Evolutionary conservation across 345 rosid genomes (phyloP).

Genomic region (Limnanthes douglasii): DNA sequence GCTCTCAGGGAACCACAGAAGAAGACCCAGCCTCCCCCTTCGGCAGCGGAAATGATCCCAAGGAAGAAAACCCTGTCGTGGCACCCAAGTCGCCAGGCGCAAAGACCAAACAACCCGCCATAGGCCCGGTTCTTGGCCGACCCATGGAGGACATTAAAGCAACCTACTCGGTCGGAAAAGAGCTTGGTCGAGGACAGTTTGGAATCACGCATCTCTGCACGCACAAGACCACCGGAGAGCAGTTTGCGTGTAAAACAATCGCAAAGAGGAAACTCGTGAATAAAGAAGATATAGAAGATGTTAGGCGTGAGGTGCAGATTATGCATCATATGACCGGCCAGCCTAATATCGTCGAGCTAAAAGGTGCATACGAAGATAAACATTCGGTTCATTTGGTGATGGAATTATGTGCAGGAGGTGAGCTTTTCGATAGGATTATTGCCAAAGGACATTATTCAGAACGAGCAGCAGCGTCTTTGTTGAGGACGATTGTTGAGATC

Average conservation of each 20-base stretch:
- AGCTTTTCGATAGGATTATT: slow-evolving; percentile 52
- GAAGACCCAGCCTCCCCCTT: slow-evolving; percentile 6
- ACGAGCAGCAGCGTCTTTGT: slow-evolving; percentile 42
- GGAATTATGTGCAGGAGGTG: slow-evolving; percentile 76
- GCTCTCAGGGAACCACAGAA: slow-evolving; percentile 32
- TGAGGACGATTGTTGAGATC: slow-evolving; percentile 47
- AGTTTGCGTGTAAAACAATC: slow-evolving; percentile 55
- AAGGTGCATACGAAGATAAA: slow-evolving; percentile 61
- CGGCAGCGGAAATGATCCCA: slow-evolving; percentile 9
- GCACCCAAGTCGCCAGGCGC: slow-evolving; percentile 19
- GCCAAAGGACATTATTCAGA: slow-evolving; percentile 61
- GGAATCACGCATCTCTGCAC: slow-evolving; percentile 55
- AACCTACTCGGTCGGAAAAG: slow-evolving; percentile 37
- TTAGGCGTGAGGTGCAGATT: slow-evolving; percentile 52
- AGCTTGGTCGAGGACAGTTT: slow-evolving; percentile 57
- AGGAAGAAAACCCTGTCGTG: slow-evolving; percentile 10
- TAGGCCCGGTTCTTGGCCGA: slow-evolving; percentile 39
- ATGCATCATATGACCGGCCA: slow-evolving; percentile 65
- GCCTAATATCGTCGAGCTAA: slow-evolving; percentile 52
- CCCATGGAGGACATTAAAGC: slow-evolving; percentile 57
- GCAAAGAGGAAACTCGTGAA: slow-evolving; percentile 49
- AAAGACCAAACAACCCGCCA: slow-evolving; percentile 14
- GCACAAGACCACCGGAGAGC: slow-evolving; percentile 31
- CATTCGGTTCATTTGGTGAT: slow-evolving; percentile 60
- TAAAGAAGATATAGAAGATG: slow-evolving; percentile 56